Conservation (phyloP, 2,329 filamentous ascomycete genomes). For the Penicillium sclerotigenum region DNA sequence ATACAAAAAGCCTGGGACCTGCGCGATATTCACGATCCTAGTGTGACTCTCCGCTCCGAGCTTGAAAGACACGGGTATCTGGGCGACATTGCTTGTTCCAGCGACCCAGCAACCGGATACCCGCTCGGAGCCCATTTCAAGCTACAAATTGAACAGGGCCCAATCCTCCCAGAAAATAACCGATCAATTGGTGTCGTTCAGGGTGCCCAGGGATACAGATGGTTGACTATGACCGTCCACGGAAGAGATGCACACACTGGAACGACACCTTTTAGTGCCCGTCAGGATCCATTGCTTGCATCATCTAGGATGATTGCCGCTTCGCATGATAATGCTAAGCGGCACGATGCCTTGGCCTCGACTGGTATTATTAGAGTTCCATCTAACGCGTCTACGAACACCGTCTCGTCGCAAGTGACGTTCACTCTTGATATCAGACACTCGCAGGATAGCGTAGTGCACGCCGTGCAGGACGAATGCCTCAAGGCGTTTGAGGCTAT, state of each 20-base stretch:
- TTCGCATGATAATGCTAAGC: slow-evolving; percentile 58
- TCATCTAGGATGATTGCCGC: slow-evolving; percentile 63
- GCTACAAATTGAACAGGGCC: slow-evolving; percentile 76
- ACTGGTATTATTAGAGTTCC: slow-evolving; percentile 63
- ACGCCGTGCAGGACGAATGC: slow-evolving; percentile 54
- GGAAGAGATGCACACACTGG: slow-evolving; percentile 68
- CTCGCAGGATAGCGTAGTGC: slow-evolving; percentile 53
- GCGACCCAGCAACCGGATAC: slow-evolving; percentile 42
- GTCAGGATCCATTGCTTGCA: slow-evolving; percentile 63
- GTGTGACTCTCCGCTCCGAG: slow-evolving; percentile 59
- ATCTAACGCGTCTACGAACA: slow-evolving; percentile 63
- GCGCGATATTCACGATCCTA: slow-evolving; percentile 55
- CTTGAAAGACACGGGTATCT: slow-evolving; percentile 66
- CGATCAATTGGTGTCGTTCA: slow-evolving; percentile 64
- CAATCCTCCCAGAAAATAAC: slow-evolving; percentile 60
- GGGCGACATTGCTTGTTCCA: slow-evolving; percentile 53
- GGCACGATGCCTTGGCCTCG: slow-evolving; percentile 57
- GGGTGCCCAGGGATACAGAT: slow-evolving; percentile 67
- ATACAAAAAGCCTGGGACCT: slow-evolving; percentile 59
- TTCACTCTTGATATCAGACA: slow-evolving; percentile 67
- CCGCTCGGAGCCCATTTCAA: slow-evolving; percentile 75
- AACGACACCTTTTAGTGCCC: slow-evolving; percentile 61
- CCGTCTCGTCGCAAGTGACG: slow-evolving; percentile 60
- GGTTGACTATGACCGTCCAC: slow-evolving; percentile 62
- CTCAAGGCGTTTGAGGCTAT: slow-evolving; percentile 55